A percentile compares a stretch with the other conserved stretches of the same genome.
Evolutionary conservation across 208 protist genomes (phyloP).

Genomic region (Trypanosoma theileri): DNA sequence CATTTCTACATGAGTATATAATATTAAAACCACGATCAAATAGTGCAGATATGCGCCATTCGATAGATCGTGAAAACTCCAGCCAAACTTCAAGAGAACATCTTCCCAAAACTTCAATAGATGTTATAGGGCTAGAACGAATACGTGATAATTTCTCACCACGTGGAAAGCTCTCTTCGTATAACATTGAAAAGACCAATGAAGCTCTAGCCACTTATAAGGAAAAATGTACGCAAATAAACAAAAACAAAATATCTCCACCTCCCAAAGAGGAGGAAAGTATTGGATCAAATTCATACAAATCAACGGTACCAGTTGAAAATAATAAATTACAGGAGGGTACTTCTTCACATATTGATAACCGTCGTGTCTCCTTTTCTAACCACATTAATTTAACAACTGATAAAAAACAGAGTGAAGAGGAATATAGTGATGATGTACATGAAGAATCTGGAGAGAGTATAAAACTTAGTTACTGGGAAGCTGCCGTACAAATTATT

Average conservation of each 20-base stretch:
- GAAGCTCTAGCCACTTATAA: conserved; percentile 44
- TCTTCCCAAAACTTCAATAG: conserved; percentile 42
- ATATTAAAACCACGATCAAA: conserved; percentile 38
- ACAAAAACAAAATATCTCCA: conserved; percentile 36
- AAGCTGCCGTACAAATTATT: conserved; percentile 54
- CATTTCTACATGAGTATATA: conserved; percentile 36
- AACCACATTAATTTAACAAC: background rate
- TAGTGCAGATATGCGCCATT: conserved; percentile 45
- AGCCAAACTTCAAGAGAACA: background rate
- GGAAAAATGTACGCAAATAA: conserved; percentile 42
- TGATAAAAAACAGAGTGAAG: background rate
- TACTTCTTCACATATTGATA: conserved; percentile 24
- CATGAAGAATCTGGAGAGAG: too few species aligned
- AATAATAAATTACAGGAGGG: background rate
- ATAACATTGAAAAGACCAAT: conserved; percentile 42
- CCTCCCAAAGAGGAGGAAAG: too few species aligned
- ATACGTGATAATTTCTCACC: conserved; percentile 37
- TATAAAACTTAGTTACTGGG: too few species aligned
- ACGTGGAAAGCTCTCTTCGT: conserved; percentile 35
- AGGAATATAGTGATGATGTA: background rate
- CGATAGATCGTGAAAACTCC: background rate
- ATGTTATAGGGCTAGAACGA: conserved; percentile 46
- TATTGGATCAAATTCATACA: too few species aligned
- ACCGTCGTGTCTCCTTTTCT: conserved; percentile 9
- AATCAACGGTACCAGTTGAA: background rate